Evolutionary conservation across 2,329 filamentous ascomycete genomes (phyloP), one percentile per base, ranked within the genome.

Genomic region (Tolypocladium ophioglossoides): DNA sequence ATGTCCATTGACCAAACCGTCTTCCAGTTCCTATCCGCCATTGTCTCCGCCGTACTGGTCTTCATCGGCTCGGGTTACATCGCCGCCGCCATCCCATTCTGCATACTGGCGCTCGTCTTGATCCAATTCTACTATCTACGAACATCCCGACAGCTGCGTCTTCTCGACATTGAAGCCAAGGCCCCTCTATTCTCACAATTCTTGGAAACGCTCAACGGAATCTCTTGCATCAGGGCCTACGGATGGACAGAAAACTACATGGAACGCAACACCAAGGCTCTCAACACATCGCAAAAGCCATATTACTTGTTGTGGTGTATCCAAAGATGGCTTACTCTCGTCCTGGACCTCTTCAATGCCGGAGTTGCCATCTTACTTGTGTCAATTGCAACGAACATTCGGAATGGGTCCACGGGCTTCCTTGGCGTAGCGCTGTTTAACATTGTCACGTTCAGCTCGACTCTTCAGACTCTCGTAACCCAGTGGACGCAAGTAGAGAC

Each of bases 291-390:
- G 0, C 66, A 68, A 41, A 56, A 61, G n/a, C 65, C 65, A 0
- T 64, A 57, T 8, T 68, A 80, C 55, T 63, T 78, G 8, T 66
- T 78, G 11, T 74, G 69, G 54, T 71, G 72, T 22, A 73, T 79
- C 16, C 77, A 79, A 56, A 66, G 72, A 27, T 80, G 76, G 76
- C 64, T 79, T 1, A 73, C 66, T 0, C 61, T 80, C 2, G 73
- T 76, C 1, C 60, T 80, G 11, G 75, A 79, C 55, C 60, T 80
- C 2, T 49, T 64, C 4, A 73, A 78, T 0, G 72, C 75, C 0
- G 71, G 61, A 2, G 66, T 80, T 35, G 75, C 75, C 1, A 68
- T 74, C 0, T 58, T 78, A 2, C 59, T 80, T 2, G 72, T 80
- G 11, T 64, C 54, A 5, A 60, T 78, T 2, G 72, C 75, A 1